phyloP scores from a whole-genome alignment of 2,329 filamentous ascomycete genomes.

The Hysterium pulicare region DNA sequence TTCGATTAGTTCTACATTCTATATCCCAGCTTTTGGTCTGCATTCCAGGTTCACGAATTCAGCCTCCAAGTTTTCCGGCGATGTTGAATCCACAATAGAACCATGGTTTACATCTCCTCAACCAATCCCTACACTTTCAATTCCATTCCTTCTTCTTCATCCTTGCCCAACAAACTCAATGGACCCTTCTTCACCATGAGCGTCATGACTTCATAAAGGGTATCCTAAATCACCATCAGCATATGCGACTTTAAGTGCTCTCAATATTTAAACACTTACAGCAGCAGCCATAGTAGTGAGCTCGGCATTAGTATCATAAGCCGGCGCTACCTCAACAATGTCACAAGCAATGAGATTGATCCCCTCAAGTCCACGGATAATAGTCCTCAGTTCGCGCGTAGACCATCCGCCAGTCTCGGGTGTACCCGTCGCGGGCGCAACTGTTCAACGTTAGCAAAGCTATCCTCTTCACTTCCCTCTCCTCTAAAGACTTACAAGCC shows the following conservation, averaged over 20 bases:
- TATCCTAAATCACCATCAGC: slow-evolving; percentile 40
- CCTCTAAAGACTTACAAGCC: slow-evolving; percentile 59
- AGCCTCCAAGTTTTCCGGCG: not conserved
- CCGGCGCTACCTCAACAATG: slow-evolving; percentile 71
- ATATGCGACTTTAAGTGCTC: not conserved
- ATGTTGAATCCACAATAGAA: not conserved
- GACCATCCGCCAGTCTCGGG: slow-evolving; percentile 76
- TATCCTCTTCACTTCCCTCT: too few species aligned
- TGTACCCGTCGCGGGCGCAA: slow-evolving; percentile 71
- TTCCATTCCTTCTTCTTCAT: slow-evolving; percentile 25
- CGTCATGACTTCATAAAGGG: slow-evolving; percentile 74
- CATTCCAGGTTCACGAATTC: too few species aligned
- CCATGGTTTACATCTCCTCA: too few species aligned
- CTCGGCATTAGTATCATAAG: slow-evolving; percentile 70
- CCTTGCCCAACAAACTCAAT: slow-evolving; percentile 50
- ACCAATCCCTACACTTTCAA: slow-evolving; percentile 14
- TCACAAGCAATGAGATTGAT: slow-evolving; percentile 69
- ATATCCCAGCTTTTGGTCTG: too few species aligned
- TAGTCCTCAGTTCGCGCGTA: slow-evolving; percentile 68
- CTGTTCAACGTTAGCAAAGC: too few species aligned
- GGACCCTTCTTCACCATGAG: slow-evolving; percentile 79
- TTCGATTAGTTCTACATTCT: too few species aligned
- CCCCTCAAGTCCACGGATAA: slow-evolving; percentile 65
- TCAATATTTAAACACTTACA: slow-evolving; percentile 29
- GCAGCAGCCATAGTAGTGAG: slow-evolving; percentile 71